phyloP scores from a whole-genome alignment of 1,284 basidiomycete species.

The Trichosporon asahii region DNA sequence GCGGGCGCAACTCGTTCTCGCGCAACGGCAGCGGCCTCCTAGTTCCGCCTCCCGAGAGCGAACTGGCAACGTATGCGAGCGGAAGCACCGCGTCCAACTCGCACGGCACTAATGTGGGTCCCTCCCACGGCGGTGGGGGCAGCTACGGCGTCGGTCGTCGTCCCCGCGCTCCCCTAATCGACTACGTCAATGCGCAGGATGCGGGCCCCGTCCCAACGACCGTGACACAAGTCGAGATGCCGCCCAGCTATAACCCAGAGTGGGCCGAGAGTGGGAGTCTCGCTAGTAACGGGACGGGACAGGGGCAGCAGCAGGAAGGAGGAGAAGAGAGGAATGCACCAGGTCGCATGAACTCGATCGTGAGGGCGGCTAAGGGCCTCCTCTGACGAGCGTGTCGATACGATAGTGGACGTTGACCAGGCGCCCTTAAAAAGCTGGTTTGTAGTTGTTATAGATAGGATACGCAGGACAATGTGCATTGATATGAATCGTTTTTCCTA shows the following conservation, averaged over 20 bases:
- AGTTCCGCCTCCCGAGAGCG: not conserved
- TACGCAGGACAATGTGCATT: not conserved
- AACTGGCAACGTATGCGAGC: not conserved
- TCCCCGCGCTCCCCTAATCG: not conserved
- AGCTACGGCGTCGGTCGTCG: not conserved
- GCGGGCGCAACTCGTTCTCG: not conserved
- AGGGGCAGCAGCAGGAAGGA: not conserved
- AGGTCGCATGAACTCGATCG: conserved; percentile 5
- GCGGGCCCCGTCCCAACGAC: not conserved
- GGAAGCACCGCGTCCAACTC: not conserved
- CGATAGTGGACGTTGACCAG: no score
- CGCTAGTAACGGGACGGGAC: not conserved
- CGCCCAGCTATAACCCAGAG: conserved; percentile 12
- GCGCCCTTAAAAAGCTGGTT: no score
- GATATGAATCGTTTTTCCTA: no score
- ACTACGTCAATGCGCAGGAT: conserved; percentile 6
- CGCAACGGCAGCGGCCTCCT: not conserved
- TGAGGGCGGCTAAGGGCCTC: conserved; percentile 4
- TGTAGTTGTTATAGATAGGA: not conserved
- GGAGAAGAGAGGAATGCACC: not conserved
- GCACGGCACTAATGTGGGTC: not conserved
- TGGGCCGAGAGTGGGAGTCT: conserved; percentile 14
- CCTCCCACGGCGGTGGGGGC: not conserved
- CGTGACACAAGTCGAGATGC: not conserved
- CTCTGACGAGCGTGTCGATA: no score